Percentiles rank a stretch among this genome's conserved stretches.
These are phyloP conservation scores for Jamesozyma spencerorum DNA, from an alignment of 805 yeast genomes.

Conservation along the genomic window DNA sequence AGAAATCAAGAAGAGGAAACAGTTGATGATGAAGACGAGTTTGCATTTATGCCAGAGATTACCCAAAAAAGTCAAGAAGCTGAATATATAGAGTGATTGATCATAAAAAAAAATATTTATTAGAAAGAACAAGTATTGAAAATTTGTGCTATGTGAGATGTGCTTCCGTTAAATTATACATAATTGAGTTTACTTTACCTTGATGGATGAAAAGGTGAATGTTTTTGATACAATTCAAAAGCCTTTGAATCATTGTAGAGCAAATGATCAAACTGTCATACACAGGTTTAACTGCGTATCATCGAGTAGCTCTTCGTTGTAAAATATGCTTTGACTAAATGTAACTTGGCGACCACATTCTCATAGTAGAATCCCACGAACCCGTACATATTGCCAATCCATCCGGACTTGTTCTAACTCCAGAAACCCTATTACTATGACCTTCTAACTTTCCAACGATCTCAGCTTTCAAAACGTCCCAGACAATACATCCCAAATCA, in stretches of 20 bases:
- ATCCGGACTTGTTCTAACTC: conserved; percentile 58
- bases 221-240: too few relatives aligned
- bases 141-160: too few relatives aligned
- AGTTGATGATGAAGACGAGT: background rate
- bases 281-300: too few relatives aligned
- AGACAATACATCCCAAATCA: conserved; percentile 62
- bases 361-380: conserved; percentile 70
- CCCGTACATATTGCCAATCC: conserved; percentile 72
- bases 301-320: too few relatives aligned
- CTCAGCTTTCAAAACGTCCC: conserved; percentile 66
- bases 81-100: background rate
- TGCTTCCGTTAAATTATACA: too few relatives aligned
- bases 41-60: conserved; percentile 1
- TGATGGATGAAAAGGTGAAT: too few relatives aligned
- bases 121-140: too few relatives aligned
- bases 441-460: conserved; percentile 60
- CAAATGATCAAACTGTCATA: too few relatives aligned
- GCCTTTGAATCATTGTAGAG: too few relatives aligned
- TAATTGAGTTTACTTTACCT: too few relatives aligned
- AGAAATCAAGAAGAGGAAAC: background rate
- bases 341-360: conserved; percentile 48
- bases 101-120: background rate
- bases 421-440: conserved; percentile 52
- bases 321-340: background rate
- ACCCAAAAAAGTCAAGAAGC: background rate